Evolutionary conservation across 305 asterid species (phyloP).

Genomic region (Fraxinus nigra): DNA sequence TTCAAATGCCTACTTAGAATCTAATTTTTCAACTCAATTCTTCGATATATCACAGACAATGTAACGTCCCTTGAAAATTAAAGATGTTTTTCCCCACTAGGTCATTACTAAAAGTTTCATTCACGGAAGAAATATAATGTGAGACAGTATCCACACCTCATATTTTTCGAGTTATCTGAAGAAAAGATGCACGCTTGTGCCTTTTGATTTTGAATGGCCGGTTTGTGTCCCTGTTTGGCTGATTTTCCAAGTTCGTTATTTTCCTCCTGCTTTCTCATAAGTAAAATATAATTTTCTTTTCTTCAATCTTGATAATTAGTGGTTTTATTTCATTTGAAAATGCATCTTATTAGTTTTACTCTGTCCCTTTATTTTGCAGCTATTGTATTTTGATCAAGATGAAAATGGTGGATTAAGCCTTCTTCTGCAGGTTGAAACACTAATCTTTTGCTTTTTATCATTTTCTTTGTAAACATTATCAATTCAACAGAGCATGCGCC

Average conservation of each 20-base stretch:
- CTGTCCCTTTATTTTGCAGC: conserved; percentile 45
- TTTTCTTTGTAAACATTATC: not conserved
- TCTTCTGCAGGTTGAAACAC: conserved; percentile 64
- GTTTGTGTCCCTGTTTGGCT: not conserved
- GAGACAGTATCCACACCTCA: not conserved
- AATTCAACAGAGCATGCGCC: conserved; percentile 15
- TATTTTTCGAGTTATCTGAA: not conserved
- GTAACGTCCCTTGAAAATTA: not conserved
- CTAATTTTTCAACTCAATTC: not conserved
- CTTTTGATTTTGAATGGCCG: not conserved
- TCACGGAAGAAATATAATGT: not conserved
- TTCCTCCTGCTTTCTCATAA: not conserved
- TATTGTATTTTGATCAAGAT: conserved; percentile 81
- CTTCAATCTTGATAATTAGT: not conserved
- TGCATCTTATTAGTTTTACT: conserved; percentile 4
- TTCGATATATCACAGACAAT: not conserved
- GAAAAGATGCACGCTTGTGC: not conserved
- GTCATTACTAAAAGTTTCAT: not conserved
- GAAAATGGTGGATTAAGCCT: conserved; percentile 81
- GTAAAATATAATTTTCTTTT: not conserved
- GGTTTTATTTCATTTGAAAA: not conserved
- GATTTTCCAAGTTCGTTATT: not conserved
- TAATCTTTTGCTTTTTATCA: not conserved
- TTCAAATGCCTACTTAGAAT: not conserved
- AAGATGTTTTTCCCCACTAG: not conserved